Base-by-base conservation (phyloP, 805 yeast genomes). In the Candida bentonensis region DNA sequence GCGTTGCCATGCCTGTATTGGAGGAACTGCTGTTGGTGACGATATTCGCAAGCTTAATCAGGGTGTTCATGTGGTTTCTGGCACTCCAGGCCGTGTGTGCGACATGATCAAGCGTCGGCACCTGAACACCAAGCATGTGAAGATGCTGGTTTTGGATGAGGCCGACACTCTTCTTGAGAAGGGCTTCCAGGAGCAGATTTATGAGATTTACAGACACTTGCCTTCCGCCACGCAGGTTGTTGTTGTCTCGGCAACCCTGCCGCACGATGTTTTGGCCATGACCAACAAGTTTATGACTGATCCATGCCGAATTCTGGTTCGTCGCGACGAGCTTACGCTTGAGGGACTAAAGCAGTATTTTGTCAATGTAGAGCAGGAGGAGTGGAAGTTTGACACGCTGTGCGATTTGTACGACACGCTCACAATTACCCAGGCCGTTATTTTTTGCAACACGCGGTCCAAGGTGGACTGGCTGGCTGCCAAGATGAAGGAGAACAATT, bases 31-130 rank as follows among this genome's bases (percentile, higher is more conserved):
- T 49, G 75, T 86, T 63, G 78, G 79, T 49, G 92, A 87, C 53
- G 98, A 92, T 70, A 73, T 83, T 52, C 82, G 79, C 64, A 86
- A 83, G 53, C 76, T 92, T 63, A 73, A 75, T 58, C 76, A 76
- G 51, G 95, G 94, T 54, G 94, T 83, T 52, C 96, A 89, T 69
- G 75, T 89, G 47, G 94, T 92, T 47, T 89, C 87, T 58, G 98
- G 97, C 62, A 92, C 98, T 48, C 98, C 98, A 56, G 98, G 98
- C 61, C 79, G 98, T 70, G 96, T 92, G 52, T 76, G 72, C 59
- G 97, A 92, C 66, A 86, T 92, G 89, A 88, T 92, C 62, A 83
- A 84, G 67, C 78, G 96, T 64, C 75, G 95, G 59, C 73, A 71
- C 68, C 78, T 92, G 66, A 78, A 70, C 62, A 81, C 95, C 51